These are phyloP conservation scores for Coffea canephora DNA, from an alignment of 257 asterid genomes.

Conservation along the genomic window DNA sequence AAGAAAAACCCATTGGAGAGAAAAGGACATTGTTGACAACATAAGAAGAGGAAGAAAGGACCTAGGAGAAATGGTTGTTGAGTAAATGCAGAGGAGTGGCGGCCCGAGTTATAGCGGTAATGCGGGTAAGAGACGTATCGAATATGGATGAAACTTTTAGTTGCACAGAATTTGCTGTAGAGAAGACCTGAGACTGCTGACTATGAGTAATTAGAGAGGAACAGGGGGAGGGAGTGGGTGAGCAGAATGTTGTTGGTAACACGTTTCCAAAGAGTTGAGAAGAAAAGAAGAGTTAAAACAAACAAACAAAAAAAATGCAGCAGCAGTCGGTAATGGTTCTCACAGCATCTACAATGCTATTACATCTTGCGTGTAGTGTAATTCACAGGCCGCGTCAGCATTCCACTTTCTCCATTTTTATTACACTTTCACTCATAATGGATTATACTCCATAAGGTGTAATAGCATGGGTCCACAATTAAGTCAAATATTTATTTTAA, in stretches of 20 bases:
- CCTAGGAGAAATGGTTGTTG: background rate
- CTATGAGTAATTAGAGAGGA: constrained; percentile 2
- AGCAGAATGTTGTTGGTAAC: constrained; percentile 36
- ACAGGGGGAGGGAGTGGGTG: constrained; percentile 35
- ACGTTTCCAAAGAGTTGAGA: constrained; percentile 25
- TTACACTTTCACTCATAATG: too few relatives aligned
- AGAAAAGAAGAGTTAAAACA: too few relatives aligned
- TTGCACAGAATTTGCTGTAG: background rate
- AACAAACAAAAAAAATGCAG: background rate
- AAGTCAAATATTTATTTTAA: too few relatives aligned
- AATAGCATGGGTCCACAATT: too few relatives aligned
- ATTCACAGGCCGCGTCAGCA: too few relatives aligned
- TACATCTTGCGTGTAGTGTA: too few relatives aligned
- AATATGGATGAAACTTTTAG: background rate
- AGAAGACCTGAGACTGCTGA: background rate
- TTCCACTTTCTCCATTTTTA: too few relatives aligned
- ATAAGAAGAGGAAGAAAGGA: background rate
- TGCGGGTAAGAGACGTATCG: background rate
- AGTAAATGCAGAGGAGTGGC: background rate
- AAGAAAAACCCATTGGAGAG: background rate
- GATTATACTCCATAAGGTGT: too few relatives aligned
- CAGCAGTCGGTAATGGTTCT: background rate
- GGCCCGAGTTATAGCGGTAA: background rate
- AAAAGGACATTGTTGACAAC: background rate
- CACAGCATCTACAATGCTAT: too few relatives aligned